Base-by-base conservation (phyloP, 345 rosid genomes). In the Brassica incana region DNA sequence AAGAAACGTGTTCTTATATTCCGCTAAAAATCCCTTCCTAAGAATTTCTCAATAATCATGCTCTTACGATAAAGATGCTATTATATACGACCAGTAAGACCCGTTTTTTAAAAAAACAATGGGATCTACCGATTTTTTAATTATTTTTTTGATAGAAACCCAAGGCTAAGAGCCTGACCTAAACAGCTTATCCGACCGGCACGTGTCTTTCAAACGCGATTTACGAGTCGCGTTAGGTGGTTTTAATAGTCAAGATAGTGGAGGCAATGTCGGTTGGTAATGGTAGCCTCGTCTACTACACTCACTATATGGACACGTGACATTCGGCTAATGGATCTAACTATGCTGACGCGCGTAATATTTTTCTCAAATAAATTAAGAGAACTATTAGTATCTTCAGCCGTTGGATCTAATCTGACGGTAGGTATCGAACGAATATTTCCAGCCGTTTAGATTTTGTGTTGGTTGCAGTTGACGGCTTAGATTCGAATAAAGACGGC, bases 351-450 rank as follows among this genome's bases (percentile, higher is more conserved):
- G 76, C 76, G 76, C 71, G 60, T 67, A 48, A 58, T 36, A 63
- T 62, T 3, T 20, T 23, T 33, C 18, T 3, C 60, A 23, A 30
- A 66, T 3, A 29, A 77, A n/a, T 23, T 23, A 23, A 23, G 25
- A 23, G 2, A 23, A 23, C 25, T 23, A 23, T 23, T 23, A 16
- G 18, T 16, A 16, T 16, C 18, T 16, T 16, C 67, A 35, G 52
- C 78, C 87, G 85, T 80, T 63, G n/a, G 88, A 86, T 88, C 64
- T 5, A 12, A 76, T 65, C 38, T 11, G 77, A 82, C 87, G 85
- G 83, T 60, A 43, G 0, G 10, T 20, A 6, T n/a, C 2, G 6
- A 72, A 71, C 5, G 11, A 48, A 56, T 4, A 40, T 18, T 58
- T 0, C 0, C 0, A 77, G 65, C 78, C 78, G 78, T 60, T 67